phyloP scores from a whole-genome alignment of 2,329 filamentous ascomycete genomes.

The Pseudogymnoascus sp. region DNA sequence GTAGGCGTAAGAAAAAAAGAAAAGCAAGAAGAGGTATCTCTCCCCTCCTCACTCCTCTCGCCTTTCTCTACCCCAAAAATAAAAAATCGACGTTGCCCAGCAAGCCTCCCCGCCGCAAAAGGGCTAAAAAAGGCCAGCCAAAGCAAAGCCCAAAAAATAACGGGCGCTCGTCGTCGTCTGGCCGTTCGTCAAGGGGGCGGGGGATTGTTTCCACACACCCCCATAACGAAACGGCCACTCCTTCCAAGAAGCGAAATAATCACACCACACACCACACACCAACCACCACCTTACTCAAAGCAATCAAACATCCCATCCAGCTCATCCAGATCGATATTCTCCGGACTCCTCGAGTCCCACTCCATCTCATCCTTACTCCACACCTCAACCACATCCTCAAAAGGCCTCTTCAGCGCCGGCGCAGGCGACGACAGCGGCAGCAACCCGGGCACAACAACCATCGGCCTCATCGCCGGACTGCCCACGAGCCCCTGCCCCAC shows the following conservation, averaged over 20 bases:
- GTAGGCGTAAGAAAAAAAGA: not conserved
- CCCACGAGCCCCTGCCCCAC: conserved; percentile 36
- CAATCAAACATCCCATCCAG: conserved; percentile 78
- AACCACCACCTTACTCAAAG: conserved; percentile 30
- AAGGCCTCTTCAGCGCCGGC: conserved; percentile 39
- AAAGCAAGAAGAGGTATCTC: not conserved
- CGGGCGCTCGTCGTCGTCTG: not conserved
- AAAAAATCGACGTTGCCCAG: not conserved
- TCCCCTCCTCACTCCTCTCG: not conserved
- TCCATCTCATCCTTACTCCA: conserved; percentile 39
- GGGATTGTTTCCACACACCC: too few relatives aligned
- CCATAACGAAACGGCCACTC: not conserved
- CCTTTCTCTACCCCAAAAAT: not conserved
- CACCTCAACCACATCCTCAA: conserved; percentile 30
- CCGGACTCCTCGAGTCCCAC: conserved; percentile 61
- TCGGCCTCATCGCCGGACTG: conserved; percentile 47
- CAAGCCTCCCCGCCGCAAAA: too few relatives aligned
- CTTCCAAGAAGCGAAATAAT: not conserved
- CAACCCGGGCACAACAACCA: conserved; percentile 37
- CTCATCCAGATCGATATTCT: conserved; percentile 87
- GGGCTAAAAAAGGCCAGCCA: not conserved
- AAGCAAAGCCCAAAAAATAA: conserved; percentile 10
- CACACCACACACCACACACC: not conserved
- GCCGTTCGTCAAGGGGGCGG: not conserved
- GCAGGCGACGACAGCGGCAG: conserved; percentile 29